Evolutionary conservation across 176 grass and related monocot species (phyloP).

Genomic region (Juncus effusus): DNA sequence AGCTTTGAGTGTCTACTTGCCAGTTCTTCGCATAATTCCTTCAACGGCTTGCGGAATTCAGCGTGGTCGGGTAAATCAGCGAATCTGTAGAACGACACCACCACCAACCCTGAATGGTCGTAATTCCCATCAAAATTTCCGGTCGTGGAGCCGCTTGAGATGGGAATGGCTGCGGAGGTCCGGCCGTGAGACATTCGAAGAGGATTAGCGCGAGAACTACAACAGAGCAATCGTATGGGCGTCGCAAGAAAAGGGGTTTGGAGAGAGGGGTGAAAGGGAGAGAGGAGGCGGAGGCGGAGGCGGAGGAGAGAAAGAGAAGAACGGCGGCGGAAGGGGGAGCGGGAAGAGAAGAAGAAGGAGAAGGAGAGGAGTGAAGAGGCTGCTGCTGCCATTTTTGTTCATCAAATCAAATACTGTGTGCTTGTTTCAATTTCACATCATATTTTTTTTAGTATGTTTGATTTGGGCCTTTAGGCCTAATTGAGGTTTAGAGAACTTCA

Average conservation of each 20-base stretch:
- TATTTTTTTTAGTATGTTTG: background rate
- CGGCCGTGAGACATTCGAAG: constrained; percentile 5
- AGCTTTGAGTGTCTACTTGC: constrained; percentile 34
- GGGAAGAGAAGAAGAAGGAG: constrained; percentile 13
- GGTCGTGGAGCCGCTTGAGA: background rate
- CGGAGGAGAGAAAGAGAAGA: constrained; percentile 26
- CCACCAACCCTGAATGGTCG: constrained; percentile 35
- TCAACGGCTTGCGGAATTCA: constrained; percentile 52
- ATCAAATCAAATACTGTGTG: background rate
- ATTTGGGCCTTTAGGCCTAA: background rate
- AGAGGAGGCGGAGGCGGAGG: background rate
- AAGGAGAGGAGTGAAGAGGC: constrained; percentile 30
- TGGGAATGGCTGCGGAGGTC: constrained; percentile 24
- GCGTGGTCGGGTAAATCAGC: constrained; percentile 77
- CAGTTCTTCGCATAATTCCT: constrained; percentile 75
- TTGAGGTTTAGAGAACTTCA: background rate
- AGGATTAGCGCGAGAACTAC: constrained; percentile 6
- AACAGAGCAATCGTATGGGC: constrained; percentile 24
- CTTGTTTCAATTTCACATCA: background rate
- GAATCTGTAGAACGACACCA: constrained; percentile 87
- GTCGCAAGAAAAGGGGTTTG: background rate
- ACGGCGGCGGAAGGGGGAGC: constrained; percentile 24
- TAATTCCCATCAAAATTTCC: constrained; percentile 4
- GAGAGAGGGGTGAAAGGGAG: background rate
- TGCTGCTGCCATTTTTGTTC: constrained; percentile 15